Percentiles rank a stretch among this genome's conserved stretches.
These are phyloP conservation scores for Zancudomyces culisetae DNA, from an alignment of 371 early-diverging fungal species.

Conservation along the genomic window DNA sequence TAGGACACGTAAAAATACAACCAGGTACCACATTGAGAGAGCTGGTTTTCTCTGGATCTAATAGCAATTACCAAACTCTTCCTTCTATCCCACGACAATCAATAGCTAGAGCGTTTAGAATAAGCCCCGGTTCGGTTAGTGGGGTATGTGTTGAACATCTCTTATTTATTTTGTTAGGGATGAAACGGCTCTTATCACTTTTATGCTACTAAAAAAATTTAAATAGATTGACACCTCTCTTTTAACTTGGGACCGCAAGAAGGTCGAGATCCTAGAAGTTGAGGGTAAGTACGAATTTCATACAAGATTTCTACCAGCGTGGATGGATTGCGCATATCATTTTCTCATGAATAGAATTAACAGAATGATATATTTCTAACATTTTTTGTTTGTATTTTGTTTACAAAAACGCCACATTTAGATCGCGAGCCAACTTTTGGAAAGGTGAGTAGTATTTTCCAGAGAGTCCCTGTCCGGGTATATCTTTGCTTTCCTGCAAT, in stretches of 20 bases:
- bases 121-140: neutral
- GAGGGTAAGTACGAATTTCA: neutral
- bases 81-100: constrained; percentile 2
- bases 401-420: no score
- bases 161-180: neutral
- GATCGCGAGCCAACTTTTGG: no score
- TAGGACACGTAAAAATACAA: neutral
- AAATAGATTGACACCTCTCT: neutral
- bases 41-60: neutral
- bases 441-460: no score
- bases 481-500: no score
- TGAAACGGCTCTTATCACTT: neutral
- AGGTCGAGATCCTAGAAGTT: neutral
- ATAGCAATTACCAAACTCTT: neutral
- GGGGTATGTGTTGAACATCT: neutral
- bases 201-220: no score
- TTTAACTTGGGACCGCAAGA: neutral
- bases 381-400: no score
- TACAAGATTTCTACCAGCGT: no score
- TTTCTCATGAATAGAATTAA: no score
- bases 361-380: no score
- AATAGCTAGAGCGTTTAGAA: constrained; percentile 4
- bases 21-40: constrained; percentile 1
- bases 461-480: no score
- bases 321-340: no score